phyloP scores from a whole-genome alignment of 306 rosid genomes.

The Lathyrus tuberosus region DNA sequence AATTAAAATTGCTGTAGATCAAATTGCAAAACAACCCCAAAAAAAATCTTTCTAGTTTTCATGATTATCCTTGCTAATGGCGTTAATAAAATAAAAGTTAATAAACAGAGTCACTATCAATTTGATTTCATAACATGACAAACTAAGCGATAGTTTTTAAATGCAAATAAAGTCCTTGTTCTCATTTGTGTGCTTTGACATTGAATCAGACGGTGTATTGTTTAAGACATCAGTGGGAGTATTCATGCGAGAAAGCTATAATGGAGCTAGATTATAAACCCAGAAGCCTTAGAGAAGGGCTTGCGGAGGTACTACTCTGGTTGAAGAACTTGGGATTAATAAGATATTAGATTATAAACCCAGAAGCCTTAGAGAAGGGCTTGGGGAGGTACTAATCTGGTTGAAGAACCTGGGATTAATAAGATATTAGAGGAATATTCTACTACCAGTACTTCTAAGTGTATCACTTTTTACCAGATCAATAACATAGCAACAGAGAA shows the following conservation, averaged over 20 bases:
- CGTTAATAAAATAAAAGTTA: too few relatives aligned
- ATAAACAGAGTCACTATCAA: too few relatives aligned
- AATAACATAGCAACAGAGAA: too few relatives aligned
- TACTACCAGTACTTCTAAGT: neutral
- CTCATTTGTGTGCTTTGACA: conserved; percentile 33
- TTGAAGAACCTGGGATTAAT: conserved; percentile 54
- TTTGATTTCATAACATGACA: too few relatives aligned
- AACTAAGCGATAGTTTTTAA: neutral
- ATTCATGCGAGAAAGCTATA: conserved; percentile 53
- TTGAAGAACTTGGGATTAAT: conserved; percentile 54
- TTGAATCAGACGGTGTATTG: conserved; percentile 70
- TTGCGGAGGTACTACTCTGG: conserved; percentile 77
- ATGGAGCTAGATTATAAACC: conserved; percentile 56
- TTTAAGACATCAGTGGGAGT: conserved; percentile 80
- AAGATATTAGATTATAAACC: conserved; percentile 59
- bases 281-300: conserved; percentile 78
- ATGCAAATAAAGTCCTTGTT: neutral
- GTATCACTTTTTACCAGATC: too few relatives aligned
- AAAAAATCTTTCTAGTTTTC: too few relatives aligned
- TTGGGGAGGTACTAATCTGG: conserved; percentile 77
- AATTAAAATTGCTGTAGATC: neutral
- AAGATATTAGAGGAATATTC: conserved; percentile 40
- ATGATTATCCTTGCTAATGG: too few relatives aligned
- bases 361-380: conserved; percentile 78
- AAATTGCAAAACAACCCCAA: neutral